Conservation (phyloP, 2,329 filamentous ascomycete genomes). For the Aspergillus spinulosporus region DNA sequence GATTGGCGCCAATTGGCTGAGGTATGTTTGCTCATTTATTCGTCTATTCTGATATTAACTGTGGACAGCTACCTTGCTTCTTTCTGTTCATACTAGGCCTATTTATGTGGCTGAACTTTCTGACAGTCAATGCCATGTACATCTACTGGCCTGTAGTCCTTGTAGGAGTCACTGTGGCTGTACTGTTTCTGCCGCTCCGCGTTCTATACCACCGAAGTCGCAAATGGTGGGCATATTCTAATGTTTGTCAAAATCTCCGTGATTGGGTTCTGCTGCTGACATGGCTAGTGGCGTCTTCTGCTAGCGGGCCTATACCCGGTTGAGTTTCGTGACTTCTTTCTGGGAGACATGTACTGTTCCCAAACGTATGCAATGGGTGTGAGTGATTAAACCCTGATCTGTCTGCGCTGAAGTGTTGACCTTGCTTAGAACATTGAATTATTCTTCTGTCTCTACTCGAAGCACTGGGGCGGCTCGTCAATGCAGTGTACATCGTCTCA, state of each 20-base stretch:
- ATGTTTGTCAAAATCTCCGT: conserved; percentile 57
- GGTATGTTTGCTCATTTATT: conserved; percentile 42
- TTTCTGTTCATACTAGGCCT: conserved; percentile 74
- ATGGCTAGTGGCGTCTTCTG: conserved; percentile 72
- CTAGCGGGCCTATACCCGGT: conserved; percentile 87
- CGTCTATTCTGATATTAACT: conserved; percentile 19
- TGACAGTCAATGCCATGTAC: conserved; percentile 67
- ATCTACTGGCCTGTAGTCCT: conserved; percentile 85
- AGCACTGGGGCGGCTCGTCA: conserved; percentile 67
- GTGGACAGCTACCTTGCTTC: conserved; percentile 70
- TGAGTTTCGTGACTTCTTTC: conserved; percentile 95
- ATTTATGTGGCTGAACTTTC: conserved; percentile 87
- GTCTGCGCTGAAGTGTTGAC: conserved; percentile 1
- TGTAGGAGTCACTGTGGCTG: conserved; percentile 64
- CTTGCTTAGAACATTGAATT: conserved; percentile 73
- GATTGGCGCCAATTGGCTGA: conserved; percentile 88
- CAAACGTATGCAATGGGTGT: conserved; percentile 86
- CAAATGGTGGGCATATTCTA: conserved; percentile 85
- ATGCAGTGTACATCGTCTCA: conserved; percentile 79
- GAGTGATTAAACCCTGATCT: conserved; percentile 38
- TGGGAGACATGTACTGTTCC: conserved; percentile 97
- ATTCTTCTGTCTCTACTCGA: conserved; percentile 92
- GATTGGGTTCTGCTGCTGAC: conserved; percentile 17
- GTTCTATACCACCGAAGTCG: conserved; percentile 74
- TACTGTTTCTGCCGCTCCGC: conserved; percentile 75